Base-by-base conservation (phyloP, 2,329 filamentous ascomycete genomes). In the Sclerotinia spermophila region DNA sequence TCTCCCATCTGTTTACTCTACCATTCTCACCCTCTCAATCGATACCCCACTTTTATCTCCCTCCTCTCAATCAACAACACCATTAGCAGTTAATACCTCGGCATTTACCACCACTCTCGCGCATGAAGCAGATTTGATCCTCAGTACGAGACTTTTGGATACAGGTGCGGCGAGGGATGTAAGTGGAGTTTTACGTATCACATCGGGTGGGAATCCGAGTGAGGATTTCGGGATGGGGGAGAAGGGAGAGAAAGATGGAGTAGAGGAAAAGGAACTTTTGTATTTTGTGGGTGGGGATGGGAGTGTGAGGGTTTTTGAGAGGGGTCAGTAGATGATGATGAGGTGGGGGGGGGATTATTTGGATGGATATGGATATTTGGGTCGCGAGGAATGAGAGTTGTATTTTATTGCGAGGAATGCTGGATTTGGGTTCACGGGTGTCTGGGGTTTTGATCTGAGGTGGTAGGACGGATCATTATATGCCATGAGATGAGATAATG, bases 141-240 rank as follows among this genome's bases (percentile, higher is more conserved):
- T 97, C 76, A 88, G 92, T 72, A 82, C 96, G 71, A 85, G 94
- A 67, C 85, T 90, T 77, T 81, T 98, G 72, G 94, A 97, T 78
- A 97, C 94, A 0, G 95, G 95, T 0, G 89, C 90, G n/a, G 94
- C 95, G 73, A 90, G 87, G 79, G 95, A 97, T 81, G 92, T 98
- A 44, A 97, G 92, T 81, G 95, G 95, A 3, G 93, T 97, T 58
- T 78, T 97, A 73, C 86, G 94, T 74, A 84, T 96, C 65, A 94
- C 91, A 27, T 84, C 85, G 59, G 89, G 89, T 5, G 82, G 76
- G 21, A 79, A 77, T 35, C 77, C 33, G 11, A 24, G 33, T 3
- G 55, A 38, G 33, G n/a, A n/a, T n/a, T n/a, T n/a, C n/a, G n/a
- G n/a, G n/a, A n/a, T n/a, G n/a, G n/a, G n/a, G n/a, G n/a, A n/a